Conservation (phyloP, 306 rosid genomes). For the Mimosa bimucronata region DNA sequence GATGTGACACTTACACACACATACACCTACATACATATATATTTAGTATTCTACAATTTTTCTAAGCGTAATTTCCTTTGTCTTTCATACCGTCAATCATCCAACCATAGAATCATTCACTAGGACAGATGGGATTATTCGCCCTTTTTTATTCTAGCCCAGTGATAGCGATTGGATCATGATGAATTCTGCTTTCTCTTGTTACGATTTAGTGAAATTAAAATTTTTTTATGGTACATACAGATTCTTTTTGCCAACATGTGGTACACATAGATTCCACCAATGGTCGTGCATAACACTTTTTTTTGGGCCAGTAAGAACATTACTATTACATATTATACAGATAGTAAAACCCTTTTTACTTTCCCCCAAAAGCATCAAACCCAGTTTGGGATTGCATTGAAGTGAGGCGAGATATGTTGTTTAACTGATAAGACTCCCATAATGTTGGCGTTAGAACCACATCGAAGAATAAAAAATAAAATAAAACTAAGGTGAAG, state of each 20-base stretch:
- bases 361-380: not conserved
- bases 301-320: not conserved
- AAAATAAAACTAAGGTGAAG: no score
- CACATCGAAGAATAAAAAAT: no score
- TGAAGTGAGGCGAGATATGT: not conserved
- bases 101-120: not conserved
- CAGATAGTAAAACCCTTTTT: not conserved
- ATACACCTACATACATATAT: not conserved
- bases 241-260: slow-evolving; percentile 1
- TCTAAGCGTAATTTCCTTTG: not conserved
- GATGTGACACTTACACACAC: slow-evolving; percentile 15
- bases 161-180: not conserved
- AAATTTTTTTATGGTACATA: not conserved
- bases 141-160: not conserved
- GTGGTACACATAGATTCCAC: not conserved
- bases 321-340: not conserved
- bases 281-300: not conserved
- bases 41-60: not conserved
- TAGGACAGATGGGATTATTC: not conserved
- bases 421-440: not conserved
- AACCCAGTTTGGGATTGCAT: not conserved
- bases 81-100: not conserved
- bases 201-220: not conserved
- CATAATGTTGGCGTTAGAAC: no score
- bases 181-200: not conserved